phyloP scores from a whole-genome alignment of 805 yeast genomes.

The Candida jianshihensis region DNA sequence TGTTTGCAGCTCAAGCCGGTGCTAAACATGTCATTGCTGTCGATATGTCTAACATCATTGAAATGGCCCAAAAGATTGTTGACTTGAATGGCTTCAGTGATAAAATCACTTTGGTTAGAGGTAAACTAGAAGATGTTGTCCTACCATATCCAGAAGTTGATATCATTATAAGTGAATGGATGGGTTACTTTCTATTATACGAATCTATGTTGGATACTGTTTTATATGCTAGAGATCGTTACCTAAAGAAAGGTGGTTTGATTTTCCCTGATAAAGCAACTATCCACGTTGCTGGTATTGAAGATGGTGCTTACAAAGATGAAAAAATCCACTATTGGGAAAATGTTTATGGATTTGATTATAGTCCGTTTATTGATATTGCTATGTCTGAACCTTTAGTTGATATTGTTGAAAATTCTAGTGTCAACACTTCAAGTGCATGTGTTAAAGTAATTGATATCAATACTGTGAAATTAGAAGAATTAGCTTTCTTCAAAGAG shows the following conservation, averaged over 20 bases:
- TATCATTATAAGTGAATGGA: slow-evolving; percentile 96
- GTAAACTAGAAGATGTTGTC: slow-evolving; percentile 88
- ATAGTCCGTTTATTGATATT: slow-evolving; percentile 77
- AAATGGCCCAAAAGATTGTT: slow-evolving; percentile 88
- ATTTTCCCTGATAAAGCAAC: slow-evolving; percentile 93
- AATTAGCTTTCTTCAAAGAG: slow-evolving; percentile 66
- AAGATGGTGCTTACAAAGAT: slow-evolving; percentile 85
- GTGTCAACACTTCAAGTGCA: slow-evolving; percentile 67
- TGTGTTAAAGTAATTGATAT: slow-evolving; percentile 78
- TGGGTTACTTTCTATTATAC: slow-evolving; percentile 94
- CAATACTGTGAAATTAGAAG: slow-evolving; percentile 79
- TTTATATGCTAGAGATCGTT: slow-evolving; percentile 86
- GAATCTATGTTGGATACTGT: slow-evolving; percentile 99
- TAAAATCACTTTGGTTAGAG: slow-evolving; percentile 81
- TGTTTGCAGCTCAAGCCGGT: slow-evolving; percentile 99
- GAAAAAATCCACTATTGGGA: slow-evolving; percentile 94
- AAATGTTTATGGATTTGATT: slow-evolving; percentile 95
- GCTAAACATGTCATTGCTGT: slow-evolving; percentile 97
- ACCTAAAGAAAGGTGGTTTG: slow-evolving; percentile 70
- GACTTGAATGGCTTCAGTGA: slow-evolving; percentile 77
- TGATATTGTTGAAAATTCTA: slow-evolving; percentile 79
- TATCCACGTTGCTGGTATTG: slow-evolving; percentile 85
- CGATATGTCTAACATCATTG: slow-evolving; percentile 94
- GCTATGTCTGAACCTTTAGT: slow-evolving; percentile 94
- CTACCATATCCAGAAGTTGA: slow-evolving; percentile 87